Percentiles rank a stretch among this genome's conserved stretches.
Evolutionary conservation across 225 moss, liverwort and hornwort species (phyloP).

Genomic region (Anthoceros angustus): DNA sequence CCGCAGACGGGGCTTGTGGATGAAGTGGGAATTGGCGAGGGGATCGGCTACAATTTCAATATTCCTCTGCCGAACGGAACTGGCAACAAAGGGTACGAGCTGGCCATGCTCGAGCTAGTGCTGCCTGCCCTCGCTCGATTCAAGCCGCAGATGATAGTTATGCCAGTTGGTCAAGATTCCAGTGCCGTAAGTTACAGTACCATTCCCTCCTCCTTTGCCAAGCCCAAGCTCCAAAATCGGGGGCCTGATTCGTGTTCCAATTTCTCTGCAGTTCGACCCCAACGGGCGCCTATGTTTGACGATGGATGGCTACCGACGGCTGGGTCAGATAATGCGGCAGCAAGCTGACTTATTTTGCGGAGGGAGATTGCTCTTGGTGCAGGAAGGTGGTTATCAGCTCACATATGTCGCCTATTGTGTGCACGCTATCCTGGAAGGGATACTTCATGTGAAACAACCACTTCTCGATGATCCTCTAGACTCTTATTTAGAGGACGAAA

Average conservation of each 20-base stretch:
- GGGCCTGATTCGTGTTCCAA: neutral
- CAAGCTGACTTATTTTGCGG: slow-evolving; percentile 32
- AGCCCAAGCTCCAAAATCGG: too few species aligned
- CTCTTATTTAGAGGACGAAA: slow-evolving; percentile 33
- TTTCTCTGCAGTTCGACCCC: slow-evolving; percentile 43
- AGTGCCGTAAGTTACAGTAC: slow-evolving; percentile 31
- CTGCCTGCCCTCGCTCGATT: slow-evolving; percentile 36
- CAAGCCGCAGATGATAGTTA: slow-evolving; percentile 38
- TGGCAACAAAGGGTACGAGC: slow-evolving; percentile 50
- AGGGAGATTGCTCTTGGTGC: slow-evolving; percentile 41
- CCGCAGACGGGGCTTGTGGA: slow-evolving; percentile 38
- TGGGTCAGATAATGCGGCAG: slow-evolving; percentile 36
- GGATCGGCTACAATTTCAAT: slow-evolving; percentile 46
- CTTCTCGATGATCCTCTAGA: slow-evolving; percentile 36
- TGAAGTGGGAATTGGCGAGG: slow-evolving; percentile 32
- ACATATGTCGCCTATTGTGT: slow-evolving; percentile 47
- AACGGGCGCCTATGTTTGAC: slow-evolving; percentile 60
- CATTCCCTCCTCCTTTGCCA: neutral
- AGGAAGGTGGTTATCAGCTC: slow-evolving; percentile 55
- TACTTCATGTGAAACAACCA: slow-evolving; percentile 32
- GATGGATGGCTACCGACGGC: slow-evolving; percentile 44
- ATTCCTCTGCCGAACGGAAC: slow-evolving; percentile 45
- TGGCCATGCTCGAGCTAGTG: slow-evolving; percentile 38
- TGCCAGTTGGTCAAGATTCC: slow-evolving; percentile 53
- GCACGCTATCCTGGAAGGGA: slow-evolving; percentile 45